Evolutionary conservation across 1,284 basidiomycete species (phyloP), one percentile per base, ranked within the genome.

Genomic region (Trametes sp.): DNA sequence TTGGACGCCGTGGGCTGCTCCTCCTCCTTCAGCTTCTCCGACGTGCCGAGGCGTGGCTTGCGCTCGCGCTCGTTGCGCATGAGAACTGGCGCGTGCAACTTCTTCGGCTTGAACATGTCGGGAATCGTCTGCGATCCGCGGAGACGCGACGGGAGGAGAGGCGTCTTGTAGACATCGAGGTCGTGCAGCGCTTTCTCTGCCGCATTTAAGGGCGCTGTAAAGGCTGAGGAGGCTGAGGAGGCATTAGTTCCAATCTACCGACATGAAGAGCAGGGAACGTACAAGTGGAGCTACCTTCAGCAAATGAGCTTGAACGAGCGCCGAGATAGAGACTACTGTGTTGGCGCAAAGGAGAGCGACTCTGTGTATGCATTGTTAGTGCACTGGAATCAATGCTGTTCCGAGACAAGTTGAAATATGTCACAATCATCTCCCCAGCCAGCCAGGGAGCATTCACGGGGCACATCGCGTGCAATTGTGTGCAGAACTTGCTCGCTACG

Each of bases 101-200:
- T 84, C 67, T 84, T 86, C 23, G 83, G 80, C 66, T 84, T 80
- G 76, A 92, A 90, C 76, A 90, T 84, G 62, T 87, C 85, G 9
- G 88, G 87, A 48, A 84, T 78, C 11, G 77, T 75, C 8, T 77
- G 74, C 19, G 82, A 77, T 13, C 77, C 82, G 59, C 86, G 86
- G 58, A 91, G 78, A 21, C 88, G 85, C 44, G 87, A 87, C 5
- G 90, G 89, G 9, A 92, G 70, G 50, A 92, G 80, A 9, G 90
- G 90, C 1, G 88, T 92, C 76, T 87, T 89, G 78, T 92, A 92
- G 41, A 88, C 81, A 65, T 92, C 90, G 44, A 92, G 76, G 66
- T 89, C 87, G 54, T 87, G 84, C 5, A 92, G 80, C 23, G 86
- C 86, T 64, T 83, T 82, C 74, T 90, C 87, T 28, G 89, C 86